Percentiles rank a stretch among this genome's conserved stretches.
Conservation (phyloP, 164 flowering plant species). For the Chimonanthus salicifolius region DNA sequence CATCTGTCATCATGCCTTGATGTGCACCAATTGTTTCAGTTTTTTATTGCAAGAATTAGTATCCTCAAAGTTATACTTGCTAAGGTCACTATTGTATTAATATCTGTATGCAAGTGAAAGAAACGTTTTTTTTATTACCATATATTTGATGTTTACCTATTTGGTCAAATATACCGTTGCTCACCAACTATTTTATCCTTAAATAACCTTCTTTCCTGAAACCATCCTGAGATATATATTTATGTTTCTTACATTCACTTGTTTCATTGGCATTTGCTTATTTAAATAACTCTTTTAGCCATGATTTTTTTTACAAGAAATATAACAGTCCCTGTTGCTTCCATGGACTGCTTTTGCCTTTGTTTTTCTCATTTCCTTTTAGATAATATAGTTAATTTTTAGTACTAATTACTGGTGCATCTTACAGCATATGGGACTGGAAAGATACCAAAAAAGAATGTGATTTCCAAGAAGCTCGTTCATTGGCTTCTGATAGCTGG, state of each 20-base stretch:
- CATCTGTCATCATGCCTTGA: background rate
- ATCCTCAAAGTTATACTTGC: background rate
- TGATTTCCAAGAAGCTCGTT: slow-evolving; percentile 69
- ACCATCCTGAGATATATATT: background rate
- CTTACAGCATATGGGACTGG: slow-evolving; percentile 83
- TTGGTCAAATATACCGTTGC: background rate
- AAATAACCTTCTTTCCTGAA: background rate
- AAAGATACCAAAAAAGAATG: slow-evolving; percentile 43
- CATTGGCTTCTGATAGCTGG: slow-evolving; percentile 80
- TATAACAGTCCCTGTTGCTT: background rate
- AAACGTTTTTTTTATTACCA: background rate
- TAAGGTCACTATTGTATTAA: background rate
- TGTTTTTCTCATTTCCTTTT: background rate
- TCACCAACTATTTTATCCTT: background rate
- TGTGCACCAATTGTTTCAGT: background rate
- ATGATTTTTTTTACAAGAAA: background rate
- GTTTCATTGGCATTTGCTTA: background rate
- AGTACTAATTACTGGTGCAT: slow-evolving; percentile 2
- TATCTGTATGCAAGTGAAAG: background rate
- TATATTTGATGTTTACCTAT: background rate
- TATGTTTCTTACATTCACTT: background rate
- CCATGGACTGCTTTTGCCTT: slow-evolving; percentile 3
- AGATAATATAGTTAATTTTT: background rate
- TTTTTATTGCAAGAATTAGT: background rate
- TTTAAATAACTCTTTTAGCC: background rate